phyloP scores from a whole-genome alignment of 2,329 filamentous ascomycete species.

The Orbilia blumenaviensis region DNA sequence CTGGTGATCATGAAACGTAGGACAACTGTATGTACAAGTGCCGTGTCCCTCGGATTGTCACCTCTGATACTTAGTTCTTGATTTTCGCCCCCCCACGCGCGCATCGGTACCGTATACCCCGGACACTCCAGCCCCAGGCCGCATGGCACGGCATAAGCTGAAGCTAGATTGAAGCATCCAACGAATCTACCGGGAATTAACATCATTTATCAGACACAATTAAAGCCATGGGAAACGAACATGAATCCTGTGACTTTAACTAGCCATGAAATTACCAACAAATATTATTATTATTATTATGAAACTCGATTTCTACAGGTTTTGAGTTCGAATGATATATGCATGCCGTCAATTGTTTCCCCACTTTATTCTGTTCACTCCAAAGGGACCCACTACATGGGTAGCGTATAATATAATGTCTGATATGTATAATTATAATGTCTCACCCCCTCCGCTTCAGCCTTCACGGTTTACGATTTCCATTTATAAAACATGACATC shows the following conservation, averaged over 20 bases:
- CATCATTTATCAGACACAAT: background rate
- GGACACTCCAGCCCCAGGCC: background rate
- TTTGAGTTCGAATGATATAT: too few relatives aligned
- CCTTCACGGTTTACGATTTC: background rate
- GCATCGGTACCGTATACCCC: background rate
- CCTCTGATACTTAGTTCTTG: background rate
- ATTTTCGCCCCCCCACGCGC: background rate
- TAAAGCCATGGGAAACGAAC: background rate
- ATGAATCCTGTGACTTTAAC: background rate
- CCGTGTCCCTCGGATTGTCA: background rate
- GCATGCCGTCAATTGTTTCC: background rate
- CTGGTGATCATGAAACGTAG: constrained; percentile 40
- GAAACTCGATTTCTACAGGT: too few relatives aligned
- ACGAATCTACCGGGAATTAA: background rate
- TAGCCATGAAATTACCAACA: background rate
- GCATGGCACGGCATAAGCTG: background rate
- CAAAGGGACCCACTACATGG: background rate
- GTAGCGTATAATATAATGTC: background rate
- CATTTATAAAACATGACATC: background rate
- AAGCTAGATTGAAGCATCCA: background rate
- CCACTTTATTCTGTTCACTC: background rate
- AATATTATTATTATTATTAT: background rate
- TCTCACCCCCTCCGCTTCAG: constrained; percentile 15
- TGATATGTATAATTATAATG: constrained; percentile 2
- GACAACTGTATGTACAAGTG: background rate